These are phyloP conservation scores for Cephaloascus albidus DNA, from an alignment of 805 yeast species.

Conservation along the genomic window DNA sequence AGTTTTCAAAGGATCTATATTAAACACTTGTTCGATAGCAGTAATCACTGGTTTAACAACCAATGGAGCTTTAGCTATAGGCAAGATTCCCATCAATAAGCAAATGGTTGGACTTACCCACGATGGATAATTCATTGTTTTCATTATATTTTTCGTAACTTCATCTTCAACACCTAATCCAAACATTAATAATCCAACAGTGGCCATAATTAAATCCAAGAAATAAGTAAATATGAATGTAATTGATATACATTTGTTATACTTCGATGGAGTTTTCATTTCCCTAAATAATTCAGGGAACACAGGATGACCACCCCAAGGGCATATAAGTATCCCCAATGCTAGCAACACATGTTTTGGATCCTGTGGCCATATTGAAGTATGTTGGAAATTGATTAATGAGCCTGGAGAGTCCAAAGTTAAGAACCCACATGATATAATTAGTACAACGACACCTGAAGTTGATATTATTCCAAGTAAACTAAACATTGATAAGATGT, in stretches of 20 bases:
- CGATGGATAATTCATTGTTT: constrained; percentile 58
- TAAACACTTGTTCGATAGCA: constrained; percentile 21
- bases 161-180: constrained; percentile 63
- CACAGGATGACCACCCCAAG: constrained; percentile 81
- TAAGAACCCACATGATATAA: constrained; percentile 36
- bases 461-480: constrained; percentile 51
- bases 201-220: constrained; percentile 54
- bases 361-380: constrained; percentile 21
- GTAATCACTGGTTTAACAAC: constrained; percentile 27
- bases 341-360: constrained; percentile 33
- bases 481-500: constrained; percentile 44
- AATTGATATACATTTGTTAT: constrained; percentile 37
- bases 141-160: constrained; percentile 65
- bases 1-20: constrained; percentile 6
- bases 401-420: constrained; percentile 27
- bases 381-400: constrained; percentile 8
- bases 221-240: constrained; percentile 50
- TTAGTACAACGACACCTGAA: constrained; percentile 34
- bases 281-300: constrained; percentile 72
- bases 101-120: constrained; percentile 30
- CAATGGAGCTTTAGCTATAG: constrained; percentile 31
- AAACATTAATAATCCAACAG: constrained; percentile 72
- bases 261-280: constrained; percentile 64
- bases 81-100: constrained; percentile 25
- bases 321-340: constrained; percentile 61